phyloP scores from a whole-genome alignment of 129 eudicot species.

The Arctium lappa region DNA sequence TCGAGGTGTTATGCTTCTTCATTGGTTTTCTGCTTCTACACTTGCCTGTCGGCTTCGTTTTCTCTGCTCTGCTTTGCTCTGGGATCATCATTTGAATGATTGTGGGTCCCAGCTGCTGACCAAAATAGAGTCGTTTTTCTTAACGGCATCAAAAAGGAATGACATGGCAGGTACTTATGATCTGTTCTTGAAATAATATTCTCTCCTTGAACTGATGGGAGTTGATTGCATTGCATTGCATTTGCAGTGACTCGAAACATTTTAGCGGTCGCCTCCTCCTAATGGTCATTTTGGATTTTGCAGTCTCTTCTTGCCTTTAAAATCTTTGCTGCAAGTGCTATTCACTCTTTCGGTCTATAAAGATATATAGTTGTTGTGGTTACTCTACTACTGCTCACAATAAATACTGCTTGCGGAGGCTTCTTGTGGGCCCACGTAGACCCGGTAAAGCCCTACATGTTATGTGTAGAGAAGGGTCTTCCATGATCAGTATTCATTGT shows the following conservation, averaged over 20 bases:
- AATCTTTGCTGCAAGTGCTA: slow-evolving; percentile 4
- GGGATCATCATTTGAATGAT: slow-evolving; percentile 67
- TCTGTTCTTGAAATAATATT: slow-evolving; percentile 10
- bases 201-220: slow-evolving; percentile 14
- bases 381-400: background rate
- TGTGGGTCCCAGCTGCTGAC: slow-evolving; percentile 73
- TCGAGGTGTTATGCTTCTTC: slow-evolving; percentile 97
- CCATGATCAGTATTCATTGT: background rate
- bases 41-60: slow-evolving; percentile 50
- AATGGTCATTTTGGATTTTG: slow-evolving; percentile 19
- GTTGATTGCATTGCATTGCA: background rate
- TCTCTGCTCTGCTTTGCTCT: slow-evolving; percentile 48
- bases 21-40: slow-evolving; percentile 87
- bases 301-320: slow-evolving; percentile 10
- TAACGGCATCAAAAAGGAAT: slow-evolving; percentile 20
- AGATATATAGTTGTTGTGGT: background rate
- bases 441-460: background rate
- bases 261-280: background rate
- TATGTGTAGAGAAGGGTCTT: background rate
- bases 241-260: too few species aligned
- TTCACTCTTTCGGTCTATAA: background rate
- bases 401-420: slow-evolving; percentile 1
- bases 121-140: slow-evolving; percentile 38
- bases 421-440: slow-evolving; percentile 5
- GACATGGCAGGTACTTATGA: slow-evolving; percentile 32